Evolutionary conservation across 805 yeast genomes (phyloP), one percentile per base, ranked within the genome.

Genomic region (Sporopachydermia quercuum): DNA sequence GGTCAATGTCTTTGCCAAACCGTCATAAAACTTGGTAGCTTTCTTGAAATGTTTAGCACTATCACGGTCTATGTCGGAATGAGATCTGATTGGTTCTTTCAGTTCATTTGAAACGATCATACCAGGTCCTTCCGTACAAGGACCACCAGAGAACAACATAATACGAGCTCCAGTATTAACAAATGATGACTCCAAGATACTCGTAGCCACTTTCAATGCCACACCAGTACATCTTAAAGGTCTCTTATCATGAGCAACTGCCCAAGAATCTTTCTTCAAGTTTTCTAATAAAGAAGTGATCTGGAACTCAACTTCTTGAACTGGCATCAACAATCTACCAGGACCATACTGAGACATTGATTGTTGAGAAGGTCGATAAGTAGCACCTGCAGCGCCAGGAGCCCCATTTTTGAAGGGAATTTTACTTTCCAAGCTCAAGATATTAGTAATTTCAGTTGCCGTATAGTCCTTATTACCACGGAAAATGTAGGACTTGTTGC

Each of bases 51-150:
- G 94, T 54, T 78, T 78, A 41, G 95, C 94, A 38, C 70, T 61
- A 51, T 89, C 96, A 48, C 86, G 78, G 58, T 91, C 97, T 48
- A 91, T 83, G 57, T 91, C 98, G 53, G 82, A 84, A 62, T 91
- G 99, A 5, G 98, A 91, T 66, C 99, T 76, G 51, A 91, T 81
- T 38, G 98, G 96, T 61, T 91, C 98, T 56, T 83, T 82, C 57
- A 91, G 70, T 58, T 86, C 91, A 16, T 79, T 76, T 36, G 89
- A 84, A 18, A 91, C 99, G 48, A 91, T 85, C 56, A 83, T 65
- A 50, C 99, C 99, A 8, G 99, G 97, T 37, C 80, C 81, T 54
- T 81, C 76, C 37, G 98, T 91, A 57, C 96, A 78, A 38, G 96
- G 94, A 46, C 98, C 99, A 40, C 89, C 93, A 34, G 94, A 76